phyloP scores from a whole-genome alignment of 805 yeast genomes.

The Grigorovia yakushimaensis region DNA sequence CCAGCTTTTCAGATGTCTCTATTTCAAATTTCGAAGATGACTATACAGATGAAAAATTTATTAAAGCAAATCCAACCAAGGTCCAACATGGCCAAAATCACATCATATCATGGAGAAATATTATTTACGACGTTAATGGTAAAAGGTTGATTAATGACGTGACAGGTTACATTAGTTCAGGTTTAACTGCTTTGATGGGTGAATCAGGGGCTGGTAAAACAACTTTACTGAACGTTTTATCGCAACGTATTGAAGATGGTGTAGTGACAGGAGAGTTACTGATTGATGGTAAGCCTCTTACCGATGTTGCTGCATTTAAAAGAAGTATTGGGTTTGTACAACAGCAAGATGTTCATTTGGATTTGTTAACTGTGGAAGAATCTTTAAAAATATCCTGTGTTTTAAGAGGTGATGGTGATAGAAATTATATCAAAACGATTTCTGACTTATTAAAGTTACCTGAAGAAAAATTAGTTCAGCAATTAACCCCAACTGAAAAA shows the following conservation, averaged over 20 bases:
- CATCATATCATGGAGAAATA: conserved; percentile 53
- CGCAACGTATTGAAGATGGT: conserved; percentile 45
- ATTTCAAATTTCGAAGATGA: no score
- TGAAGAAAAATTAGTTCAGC: conserved; percentile 36
- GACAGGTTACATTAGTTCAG: conserved; percentile 64
- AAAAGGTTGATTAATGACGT: conserved; percentile 33
- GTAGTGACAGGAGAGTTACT: conserved; percentile 48
- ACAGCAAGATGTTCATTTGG: conserved; percentile 48
- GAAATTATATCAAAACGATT: conserved; percentile 27
- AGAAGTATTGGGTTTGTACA: conserved; percentile 52
- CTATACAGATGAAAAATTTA: background rate
- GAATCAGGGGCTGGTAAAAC: conserved; percentile 63
- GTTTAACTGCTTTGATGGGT: conserved; percentile 53
- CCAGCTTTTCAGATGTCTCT: no score
- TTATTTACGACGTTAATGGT: conserved; percentile 40
- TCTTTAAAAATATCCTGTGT: conserved; percentile 43
- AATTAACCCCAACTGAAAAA: conserved; percentile 46
- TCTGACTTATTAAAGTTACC: conserved; percentile 37
- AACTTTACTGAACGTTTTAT: conserved; percentile 43
- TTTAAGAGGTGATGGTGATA: conserved; percentile 34
- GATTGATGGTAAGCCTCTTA: conserved; percentile 44
- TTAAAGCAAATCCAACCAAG: conserved; percentile 10
- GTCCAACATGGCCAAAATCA: conserved; percentile 28
- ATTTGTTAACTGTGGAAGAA: conserved; percentile 43
- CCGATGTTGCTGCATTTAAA: conserved; percentile 34